Evolutionary conservation across 2,329 filamentous ascomycete species (phyloP), one percentile per base, ranked within the genome.

Genomic region (Diaporthe vexans): DNA sequence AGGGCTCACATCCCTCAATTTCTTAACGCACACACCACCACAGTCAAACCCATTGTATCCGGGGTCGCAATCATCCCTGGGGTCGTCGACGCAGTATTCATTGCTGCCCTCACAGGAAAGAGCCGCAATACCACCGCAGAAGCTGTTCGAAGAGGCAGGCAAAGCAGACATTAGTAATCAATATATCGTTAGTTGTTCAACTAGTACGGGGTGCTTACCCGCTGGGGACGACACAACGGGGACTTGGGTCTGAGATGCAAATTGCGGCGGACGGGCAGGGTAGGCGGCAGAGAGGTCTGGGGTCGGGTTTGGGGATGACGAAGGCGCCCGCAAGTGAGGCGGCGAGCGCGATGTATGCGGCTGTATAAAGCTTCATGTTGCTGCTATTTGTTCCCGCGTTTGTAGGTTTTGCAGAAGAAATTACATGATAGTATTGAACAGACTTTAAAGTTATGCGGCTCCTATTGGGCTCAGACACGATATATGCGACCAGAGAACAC

Each of bases 61-160:
- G 1, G 82, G 80, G 77, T 84, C 81, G 74, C 85, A 87, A 17
- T 81, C 79, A 76, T 87, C 85, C 15, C 81, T 77, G 7, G 84
- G 83, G 75, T 86, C 83, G 79, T 87, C 85, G 46, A 83, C 77
- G 73, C 86, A 87, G 13, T 79, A 29, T 21, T 73, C 37, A 19
- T 33, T 24, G 13, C 51, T 8, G 5, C 29, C 19, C 24, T 56
- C 29, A 46, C 73, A 74, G 1, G 29, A 0, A 21, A 68, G 15
- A 13, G 24, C 73, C 9, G 35, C 52, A 13, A 74, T 13, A 21
- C 73, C 73, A 21, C 52, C 73, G n/a, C 73, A 74, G 57, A 46
- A 33, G 6, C 73, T 74, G 35, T 17, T 0, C 6, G n/a, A 1
- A 40, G 15, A 26, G 46, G 17, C 19, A 43, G 40, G 19, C 9